A percentile compares a stretch with the other conserved stretches of the same genome.
Conservation (phyloP, 2,329 filamentous ascomycete species). For the Simplicillium aogashimaense region DNA sequence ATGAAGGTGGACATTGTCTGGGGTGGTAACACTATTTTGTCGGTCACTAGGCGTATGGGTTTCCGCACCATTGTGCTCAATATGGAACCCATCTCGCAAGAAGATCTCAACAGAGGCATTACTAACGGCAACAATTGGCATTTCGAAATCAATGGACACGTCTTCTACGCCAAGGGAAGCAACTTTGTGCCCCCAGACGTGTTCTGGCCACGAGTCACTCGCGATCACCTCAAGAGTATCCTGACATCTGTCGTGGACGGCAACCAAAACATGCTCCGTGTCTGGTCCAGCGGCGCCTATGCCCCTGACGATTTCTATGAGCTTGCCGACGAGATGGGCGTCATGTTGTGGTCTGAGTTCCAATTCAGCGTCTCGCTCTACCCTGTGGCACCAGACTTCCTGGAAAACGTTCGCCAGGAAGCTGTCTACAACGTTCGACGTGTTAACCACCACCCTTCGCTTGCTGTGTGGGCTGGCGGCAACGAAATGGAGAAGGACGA, state of each 20-base stretch:
- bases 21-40: constrained; percentile 15
- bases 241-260: constrained; percentile 35
- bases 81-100: constrained; percentile 39
- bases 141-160: constrained; percentile 54
- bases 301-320: constrained; percentile 53
- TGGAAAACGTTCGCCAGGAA: constrained; percentile 45
- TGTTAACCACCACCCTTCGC: constrained; percentile 48
- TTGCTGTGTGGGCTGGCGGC: constrained; percentile 42
- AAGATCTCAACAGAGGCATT: constrained; percentile 41
- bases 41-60: constrained; percentile 42
- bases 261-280: constrained; percentile 55
- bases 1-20: constrained; percentile 36
- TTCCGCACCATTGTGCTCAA: constrained; percentile 56
- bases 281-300: constrained; percentile 52
- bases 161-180: constrained; percentile 54
- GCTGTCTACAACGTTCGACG: constrained; percentile 49
- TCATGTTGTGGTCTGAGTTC: constrained; percentile 54
- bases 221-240: constrained; percentile 36
- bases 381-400: constrained; percentile 40
- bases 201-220: constrained; percentile 52
- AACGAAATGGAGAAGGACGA: constrained; percentile 52
- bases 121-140: constrained; percentile 35
- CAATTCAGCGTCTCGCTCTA: constrained; percentile 53
- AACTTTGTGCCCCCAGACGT: constrained; percentile 54
- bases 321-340: constrained; percentile 48